Percentiles rank a stretch among this genome's conserved stretches.
phyloP scores from a whole-genome alignment of 2,329 filamentous ascomycete species.

The Fusarium sp. region DNA sequence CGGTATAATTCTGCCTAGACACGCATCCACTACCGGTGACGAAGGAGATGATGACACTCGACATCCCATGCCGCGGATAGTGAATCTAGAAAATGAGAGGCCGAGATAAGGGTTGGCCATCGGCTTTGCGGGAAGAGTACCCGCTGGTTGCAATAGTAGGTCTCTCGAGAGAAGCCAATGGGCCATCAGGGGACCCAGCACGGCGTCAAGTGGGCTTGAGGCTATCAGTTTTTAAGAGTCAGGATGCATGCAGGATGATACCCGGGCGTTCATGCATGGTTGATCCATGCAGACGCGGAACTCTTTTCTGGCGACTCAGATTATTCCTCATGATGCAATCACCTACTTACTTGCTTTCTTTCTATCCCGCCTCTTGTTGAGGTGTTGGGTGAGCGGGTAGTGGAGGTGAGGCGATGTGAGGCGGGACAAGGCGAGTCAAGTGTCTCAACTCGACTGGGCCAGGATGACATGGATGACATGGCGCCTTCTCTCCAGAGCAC shows the following conservation, averaged over 20 bases:
- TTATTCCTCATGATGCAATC: background rate
- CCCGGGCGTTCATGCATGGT: slow-evolving; percentile 1
- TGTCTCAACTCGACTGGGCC: background rate
- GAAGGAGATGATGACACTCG: background rate
- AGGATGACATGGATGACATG: background rate
- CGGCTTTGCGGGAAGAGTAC: background rate
- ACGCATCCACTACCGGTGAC: background rate
- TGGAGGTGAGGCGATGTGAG: background rate
- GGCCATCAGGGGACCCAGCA: background rate
- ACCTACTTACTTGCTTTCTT: background rate
- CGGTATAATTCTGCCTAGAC: background rate
- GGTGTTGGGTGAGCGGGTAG: background rate
- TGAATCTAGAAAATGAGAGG: background rate
- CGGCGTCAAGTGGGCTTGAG: background rate
- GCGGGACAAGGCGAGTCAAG: background rate
- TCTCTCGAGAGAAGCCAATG: background rate
- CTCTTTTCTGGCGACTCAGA: background rate
- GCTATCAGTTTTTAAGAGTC: background rate
- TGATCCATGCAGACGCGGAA: slow-evolving; percentile 1
- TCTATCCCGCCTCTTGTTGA: background rate
- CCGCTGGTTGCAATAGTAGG: background rate
- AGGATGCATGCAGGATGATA: background rate
- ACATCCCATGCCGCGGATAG: background rate
- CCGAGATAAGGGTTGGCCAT: background rate
- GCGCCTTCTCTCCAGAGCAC: background rate